Evolutionary conservation across 2,329 filamentous ascomycete species (phyloP).

Genomic region (Pseudocercospora musae): DNA sequence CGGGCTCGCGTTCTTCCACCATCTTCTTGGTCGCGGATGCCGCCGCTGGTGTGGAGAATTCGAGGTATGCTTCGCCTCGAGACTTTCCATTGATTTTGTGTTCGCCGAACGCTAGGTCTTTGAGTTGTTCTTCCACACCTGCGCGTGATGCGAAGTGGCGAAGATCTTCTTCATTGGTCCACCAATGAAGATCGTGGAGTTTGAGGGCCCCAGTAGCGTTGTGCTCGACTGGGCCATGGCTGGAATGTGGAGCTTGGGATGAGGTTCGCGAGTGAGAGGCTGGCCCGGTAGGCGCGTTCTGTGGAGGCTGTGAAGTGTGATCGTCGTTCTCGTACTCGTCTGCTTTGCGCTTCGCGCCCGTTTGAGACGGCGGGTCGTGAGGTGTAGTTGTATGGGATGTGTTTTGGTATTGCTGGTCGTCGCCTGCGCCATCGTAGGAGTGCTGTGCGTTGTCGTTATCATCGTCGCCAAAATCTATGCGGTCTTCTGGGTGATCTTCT

Average conservation of each 20-base stretch:
- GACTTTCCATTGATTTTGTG: conserved; percentile 99
- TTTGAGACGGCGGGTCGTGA: conserved; percentile 39
- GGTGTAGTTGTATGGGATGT: conserved; percentile 20
- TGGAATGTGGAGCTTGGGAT: conserved; percentile 37
- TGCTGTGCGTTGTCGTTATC: conserved; percentile 1
- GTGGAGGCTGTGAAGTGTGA: conserved; percentile 8
- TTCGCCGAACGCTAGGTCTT: conserved; percentile 93
- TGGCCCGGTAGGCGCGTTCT: conserved; percentile 3
- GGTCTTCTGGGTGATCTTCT: conserved; percentile 30
- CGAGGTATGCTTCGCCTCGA: conserved; percentile 86
- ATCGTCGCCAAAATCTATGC: conserved; percentile 25
- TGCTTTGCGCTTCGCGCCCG: conserved; percentile 62
- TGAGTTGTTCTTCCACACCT: conserved; percentile 78
- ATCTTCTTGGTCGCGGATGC: conserved; percentile 80
- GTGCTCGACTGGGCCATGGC: conserved; percentile 55
- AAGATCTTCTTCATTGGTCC: conserved; percentile 93
- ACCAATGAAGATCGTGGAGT: conserved; percentile 91
- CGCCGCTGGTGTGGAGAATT: conserved; percentile 78
- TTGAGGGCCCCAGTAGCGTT: conserved; percentile 69
- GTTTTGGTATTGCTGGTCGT: conserved; percentile 11
- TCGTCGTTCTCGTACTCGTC: conserved; percentile 47
- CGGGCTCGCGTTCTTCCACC: conserved; percentile 55
- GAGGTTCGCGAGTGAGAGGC: conserved; percentile 1
- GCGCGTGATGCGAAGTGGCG: conserved; percentile 71
- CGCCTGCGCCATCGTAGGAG: background rate